Percentiles rank a stretch among this genome's conserved stretches.
phyloP scores from a whole-genome alignment of 2,329 filamentous ascomycete species.

The Epichloe coenophiala region DNA sequence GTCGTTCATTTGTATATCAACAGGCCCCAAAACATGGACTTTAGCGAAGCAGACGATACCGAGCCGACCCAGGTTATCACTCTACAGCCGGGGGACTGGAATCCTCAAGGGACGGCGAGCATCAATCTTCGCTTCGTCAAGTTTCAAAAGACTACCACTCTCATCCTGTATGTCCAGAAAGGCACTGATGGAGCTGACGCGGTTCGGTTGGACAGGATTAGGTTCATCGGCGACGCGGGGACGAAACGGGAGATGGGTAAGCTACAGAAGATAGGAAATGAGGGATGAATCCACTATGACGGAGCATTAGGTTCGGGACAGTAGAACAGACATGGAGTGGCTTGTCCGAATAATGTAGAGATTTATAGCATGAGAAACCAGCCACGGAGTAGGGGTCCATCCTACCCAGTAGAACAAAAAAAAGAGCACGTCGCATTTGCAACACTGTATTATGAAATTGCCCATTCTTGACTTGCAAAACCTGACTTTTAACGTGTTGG shows the following conservation, averaged over 20 bases:
- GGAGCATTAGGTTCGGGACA: background rate
- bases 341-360: background rate
- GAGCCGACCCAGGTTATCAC: constrained; percentile 68
- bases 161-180: constrained; percentile 81
- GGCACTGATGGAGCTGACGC: constrained; percentile 75
- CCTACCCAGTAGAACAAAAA: background rate
- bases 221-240: constrained; percentile 76
- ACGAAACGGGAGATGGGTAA: constrained; percentile 90
- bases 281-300: constrained; percentile 30
- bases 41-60: constrained; percentile 85
- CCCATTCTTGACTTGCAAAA: no score
- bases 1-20: constrained; percentile 82
- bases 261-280: constrained; percentile 83
- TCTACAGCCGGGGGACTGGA: constrained; percentile 66
- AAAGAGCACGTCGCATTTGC: background rate
- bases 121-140: constrained; percentile 80
- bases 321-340: background rate
- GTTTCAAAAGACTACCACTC: constrained; percentile 82
- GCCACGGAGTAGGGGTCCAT: background rate
- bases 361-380: background rate
- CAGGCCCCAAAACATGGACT: constrained; percentile 78
- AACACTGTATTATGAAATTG: background rate
- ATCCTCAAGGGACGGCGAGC: constrained; percentile 59
- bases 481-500: no score
- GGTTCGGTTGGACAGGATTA: constrained; percentile 66